A percentile compares a stretch with the other conserved stretches of the same genome.
phyloP scores from a whole-genome alignment of 1,139 yeast species.

The Pichia sp. region DNA sequence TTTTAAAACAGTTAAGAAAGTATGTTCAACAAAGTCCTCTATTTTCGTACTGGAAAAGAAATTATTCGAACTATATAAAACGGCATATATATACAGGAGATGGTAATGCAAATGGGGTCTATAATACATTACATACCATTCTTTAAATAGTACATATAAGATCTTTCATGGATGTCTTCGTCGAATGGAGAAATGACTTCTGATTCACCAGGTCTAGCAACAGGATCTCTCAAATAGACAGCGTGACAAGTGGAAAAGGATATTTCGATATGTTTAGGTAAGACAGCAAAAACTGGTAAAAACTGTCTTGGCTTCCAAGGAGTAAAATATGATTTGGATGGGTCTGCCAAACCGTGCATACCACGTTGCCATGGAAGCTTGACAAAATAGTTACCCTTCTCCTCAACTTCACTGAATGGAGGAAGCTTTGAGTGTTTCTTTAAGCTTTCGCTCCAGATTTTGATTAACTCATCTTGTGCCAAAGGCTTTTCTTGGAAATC shows the following conservation, averaged over 20 bases:
- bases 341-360: conserved; percentile 74
- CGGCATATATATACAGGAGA: conserved; percentile 6
- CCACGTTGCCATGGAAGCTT: conserved; percentile 72
- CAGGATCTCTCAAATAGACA: conserved; percentile 90
- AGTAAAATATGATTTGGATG: conserved; percentile 79
- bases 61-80: neutral
- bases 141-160: conserved; percentile 90
- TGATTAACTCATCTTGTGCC: conserved; percentile 27
- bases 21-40: too few species aligned
- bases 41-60: neutral
- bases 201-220: conserved; percentile 94
- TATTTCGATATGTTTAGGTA: conserved; percentile 88
- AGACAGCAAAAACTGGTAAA: conserved; percentile 87
- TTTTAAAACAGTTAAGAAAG: too few species aligned
- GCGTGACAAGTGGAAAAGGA: conserved; percentile 93
- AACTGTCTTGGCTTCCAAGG: conserved; percentile 97
- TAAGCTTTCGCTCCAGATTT: conserved; percentile 53
- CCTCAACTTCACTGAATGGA: conserved; percentile 46
- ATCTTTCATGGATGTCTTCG: conserved; percentile 82
- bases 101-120: conserved; percentile 18
- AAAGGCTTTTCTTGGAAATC: conserved; percentile 28
- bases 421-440: conserved; percentile 42
- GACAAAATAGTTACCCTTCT: conserved; percentile 53
- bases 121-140: conserved; percentile 48
- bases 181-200: conserved; percentile 93